A percentile compares a stretch with the other conserved stretches of the same genome.
Evolutionary conservation across 2,329 filamentous ascomycete species (phyloP).

Genomic region (Botrytis byssoidea): DNA sequence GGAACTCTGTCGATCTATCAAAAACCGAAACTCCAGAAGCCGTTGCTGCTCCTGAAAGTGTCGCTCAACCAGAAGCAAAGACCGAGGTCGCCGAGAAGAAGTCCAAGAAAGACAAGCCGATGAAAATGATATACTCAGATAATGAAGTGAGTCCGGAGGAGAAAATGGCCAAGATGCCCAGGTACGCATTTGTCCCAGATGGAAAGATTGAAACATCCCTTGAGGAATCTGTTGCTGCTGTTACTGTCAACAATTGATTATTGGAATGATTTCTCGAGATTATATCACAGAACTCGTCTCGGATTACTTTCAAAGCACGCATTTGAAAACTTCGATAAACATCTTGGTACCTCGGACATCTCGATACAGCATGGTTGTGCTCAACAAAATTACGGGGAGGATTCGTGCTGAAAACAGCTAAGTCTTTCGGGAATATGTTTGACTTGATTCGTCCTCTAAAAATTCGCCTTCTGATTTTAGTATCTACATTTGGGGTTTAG

Average conservation of each 20-base stretch:
- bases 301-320: neutral
- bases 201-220: constrained; percentile 39
- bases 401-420: constrained; percentile 31
- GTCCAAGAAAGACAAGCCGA: constrained; percentile 64
- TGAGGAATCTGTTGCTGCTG: constrained; percentile 35
- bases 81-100: constrained; percentile 58
- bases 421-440: constrained; percentile 32
- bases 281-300: neutral
- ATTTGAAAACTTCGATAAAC: neutral
- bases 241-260: constrained; percentile 28
- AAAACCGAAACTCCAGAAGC: constrained; percentile 15
- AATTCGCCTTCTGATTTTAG: constrained; percentile 29
- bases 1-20: constrained; percentile 44
- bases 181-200: constrained; percentile 66
- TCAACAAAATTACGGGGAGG: constrained; percentile 19
- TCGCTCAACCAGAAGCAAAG: constrained; percentile 38
- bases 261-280: constrained; percentile 7
- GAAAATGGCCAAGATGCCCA: constrained; percentile 75
- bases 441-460: constrained; percentile 26
- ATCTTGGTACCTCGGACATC: neutral
- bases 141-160: constrained; percentile 81
- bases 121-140: constrained; percentile 79
- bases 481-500: constrained; percentile 25
- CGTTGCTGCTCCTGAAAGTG: neutral
- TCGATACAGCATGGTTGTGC: neutral